Conservation (phyloP, 2,329 filamentous ascomycete species). For the Penicillium freii region DNA sequence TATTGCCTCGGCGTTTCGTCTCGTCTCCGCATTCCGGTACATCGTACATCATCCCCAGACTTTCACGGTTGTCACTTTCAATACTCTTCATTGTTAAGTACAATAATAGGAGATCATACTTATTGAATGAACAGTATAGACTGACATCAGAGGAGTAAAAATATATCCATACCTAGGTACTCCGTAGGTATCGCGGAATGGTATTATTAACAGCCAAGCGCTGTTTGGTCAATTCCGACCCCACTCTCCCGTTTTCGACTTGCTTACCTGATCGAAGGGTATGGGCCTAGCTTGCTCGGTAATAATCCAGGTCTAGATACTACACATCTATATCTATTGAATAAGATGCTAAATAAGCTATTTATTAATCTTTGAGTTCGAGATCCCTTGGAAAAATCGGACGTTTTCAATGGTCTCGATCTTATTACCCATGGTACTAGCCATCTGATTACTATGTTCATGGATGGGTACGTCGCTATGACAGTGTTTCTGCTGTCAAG, state of each 20-base stretch:
- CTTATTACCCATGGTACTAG: background rate
- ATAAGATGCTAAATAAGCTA: background rate
- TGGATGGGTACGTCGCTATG: background rate
- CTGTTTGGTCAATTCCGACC: slow-evolving; percentile 20
- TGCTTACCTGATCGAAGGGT: slow-evolving; percentile 13
- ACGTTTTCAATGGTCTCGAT: background rate
- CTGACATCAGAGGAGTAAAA: background rate
- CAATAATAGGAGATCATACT: background rate
- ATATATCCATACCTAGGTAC: too few species aligned
- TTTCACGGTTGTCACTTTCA: background rate
- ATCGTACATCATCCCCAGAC: background rate
- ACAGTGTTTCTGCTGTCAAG: background rate
- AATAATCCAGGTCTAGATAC: slow-evolving; percentile 1
- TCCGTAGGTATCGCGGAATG: background rate
- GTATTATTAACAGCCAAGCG: slow-evolving; percentile 27
- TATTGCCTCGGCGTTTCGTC: slow-evolving; percentile 15
- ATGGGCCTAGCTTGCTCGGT: slow-evolving; percentile 2
- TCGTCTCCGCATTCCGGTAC: slow-evolving; percentile 13
- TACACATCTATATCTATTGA: background rate
- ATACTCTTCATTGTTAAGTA: background rate
- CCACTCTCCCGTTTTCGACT: slow-evolving; percentile 8
- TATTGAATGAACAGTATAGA: background rate
- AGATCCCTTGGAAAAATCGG: background rate
- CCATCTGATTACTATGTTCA: background rate
- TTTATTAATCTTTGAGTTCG: background rate